Percentiles rank a stretch among this genome's conserved stretches.
These are phyloP conservation scores for Aspergillus biplanus DNA, from an alignment of 495 filamentous ascomycete genomes.

Conservation along the genomic window DNA sequence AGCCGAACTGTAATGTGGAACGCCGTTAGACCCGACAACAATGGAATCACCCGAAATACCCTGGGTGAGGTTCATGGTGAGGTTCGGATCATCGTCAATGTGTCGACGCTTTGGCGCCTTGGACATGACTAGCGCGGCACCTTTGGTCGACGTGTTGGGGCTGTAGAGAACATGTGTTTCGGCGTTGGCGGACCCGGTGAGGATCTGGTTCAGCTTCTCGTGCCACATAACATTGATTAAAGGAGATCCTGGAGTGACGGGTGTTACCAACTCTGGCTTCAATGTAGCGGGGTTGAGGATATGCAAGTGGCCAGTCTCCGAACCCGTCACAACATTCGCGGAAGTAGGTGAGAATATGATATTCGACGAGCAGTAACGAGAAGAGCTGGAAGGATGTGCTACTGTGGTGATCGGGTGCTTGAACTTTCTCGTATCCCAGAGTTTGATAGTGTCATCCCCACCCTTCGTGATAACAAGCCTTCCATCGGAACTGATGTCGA, in stretches of 20 bases:
- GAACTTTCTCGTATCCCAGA: conserved; percentile 98
- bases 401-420: conserved; percentile 81
- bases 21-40: conserved; percentile 57
- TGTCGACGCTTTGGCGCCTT: conserved; percentile 93
- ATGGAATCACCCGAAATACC: conserved; percentile 85
- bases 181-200: conserved; percentile 89
- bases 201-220: conserved; percentile 90
- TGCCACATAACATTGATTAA: conserved; percentile 91
- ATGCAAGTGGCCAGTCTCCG: conserved; percentile 82
- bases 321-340: conserved; percentile 85
- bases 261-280: conserved; percentile 78
- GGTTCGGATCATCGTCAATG: conserved; percentile 85
- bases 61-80: conserved; percentile 78
- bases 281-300: conserved; percentile 92
- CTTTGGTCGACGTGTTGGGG: conserved; percentile 75
- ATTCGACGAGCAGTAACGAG: conserved; percentile 78
- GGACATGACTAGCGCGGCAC: conserved; percentile 87
- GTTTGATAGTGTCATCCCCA: conserved; percentile 83
- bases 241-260: conserved; percentile 80
- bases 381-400: conserved; percentile 80
- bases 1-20: conserved; percentile 49
- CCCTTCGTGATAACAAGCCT: conserved; percentile 86
- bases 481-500: conserved; percentile 92
- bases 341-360: conserved; percentile 87
- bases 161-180: conserved; percentile 91